phyloP scores from a whole-genome alignment of 1,284 basidiomycete species.

The Pseudomicrostroma phylloplanum region DNA sequence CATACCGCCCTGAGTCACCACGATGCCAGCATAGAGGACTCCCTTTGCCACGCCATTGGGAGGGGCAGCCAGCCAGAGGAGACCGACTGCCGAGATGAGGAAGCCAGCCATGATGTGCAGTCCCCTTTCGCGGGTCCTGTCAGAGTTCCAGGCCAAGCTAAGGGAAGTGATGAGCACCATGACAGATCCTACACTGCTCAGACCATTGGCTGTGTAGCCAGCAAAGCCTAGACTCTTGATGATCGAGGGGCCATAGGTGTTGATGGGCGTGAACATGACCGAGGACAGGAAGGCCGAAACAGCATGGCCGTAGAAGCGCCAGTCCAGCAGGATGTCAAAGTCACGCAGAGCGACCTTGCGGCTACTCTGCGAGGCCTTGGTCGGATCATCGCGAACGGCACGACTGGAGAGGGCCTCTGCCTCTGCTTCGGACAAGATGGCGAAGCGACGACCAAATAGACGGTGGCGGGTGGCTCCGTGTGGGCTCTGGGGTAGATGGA shows the following conservation, averaged over 20 bases:
- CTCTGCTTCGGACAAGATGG: slow-evolving; percentile 52
- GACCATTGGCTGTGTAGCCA: slow-evolving; percentile 8
- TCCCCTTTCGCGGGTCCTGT: slow-evolving; percentile 12
- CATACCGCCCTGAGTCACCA: slow-evolving; percentile 7
- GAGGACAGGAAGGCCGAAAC: slow-evolving; percentile 6
- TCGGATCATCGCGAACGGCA: slow-evolving; percentile 62
- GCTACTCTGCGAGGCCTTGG: slow-evolving; percentile 67
- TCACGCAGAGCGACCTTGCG: slow-evolving; percentile 56
- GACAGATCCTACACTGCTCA: slow-evolving; percentile 6
- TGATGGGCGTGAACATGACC: slow-evolving; percentile 7
- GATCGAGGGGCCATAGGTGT: slow-evolving; percentile 12
- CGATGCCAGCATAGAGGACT: slow-evolving; percentile 14
- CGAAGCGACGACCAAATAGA: slow-evolving; percentile 61
- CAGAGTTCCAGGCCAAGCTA: slow-evolving; percentile 13
- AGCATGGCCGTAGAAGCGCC: slow-evolving; percentile 13
- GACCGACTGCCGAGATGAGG: slow-evolving; percentile 7
- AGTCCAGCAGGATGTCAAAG: slow-evolving; percentile 12
- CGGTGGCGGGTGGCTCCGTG: slow-evolving; percentile 33
- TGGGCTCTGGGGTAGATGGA: slow-evolving; percentile 64
- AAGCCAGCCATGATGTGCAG: slow-evolving; percentile 9
- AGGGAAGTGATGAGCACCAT: slow-evolving; percentile 9
- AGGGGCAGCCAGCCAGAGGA: slow-evolving; percentile 9
- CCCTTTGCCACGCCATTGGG: slow-evolving; percentile 11
- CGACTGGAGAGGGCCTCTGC: slow-evolving; percentile 51
- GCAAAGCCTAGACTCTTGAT: slow-evolving; percentile 12